Percentiles rank a stretch among this genome's conserved stretches.
Conservation (phyloP, 805 yeast genomes). For the Diddensiella transvaalensis region DNA sequence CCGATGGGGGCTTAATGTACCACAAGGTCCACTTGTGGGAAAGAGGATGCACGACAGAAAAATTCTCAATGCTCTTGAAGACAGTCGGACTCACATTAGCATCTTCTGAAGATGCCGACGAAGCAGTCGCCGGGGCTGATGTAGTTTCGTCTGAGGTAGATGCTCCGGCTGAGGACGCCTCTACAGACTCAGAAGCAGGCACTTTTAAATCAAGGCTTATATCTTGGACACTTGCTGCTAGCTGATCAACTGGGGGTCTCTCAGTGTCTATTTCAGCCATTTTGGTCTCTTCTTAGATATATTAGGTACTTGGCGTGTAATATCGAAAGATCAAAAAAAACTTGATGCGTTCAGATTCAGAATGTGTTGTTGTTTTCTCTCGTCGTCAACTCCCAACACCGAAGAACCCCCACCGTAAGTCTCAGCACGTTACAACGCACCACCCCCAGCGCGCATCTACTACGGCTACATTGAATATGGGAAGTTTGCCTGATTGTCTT, state of each 20-base stretch:
- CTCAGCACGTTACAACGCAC: too few species aligned
- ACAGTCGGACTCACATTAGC: constrained; percentile 19
- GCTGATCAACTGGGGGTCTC: neutral
- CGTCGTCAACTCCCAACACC: neutral
- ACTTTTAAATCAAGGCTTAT: neutral
- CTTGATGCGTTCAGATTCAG: too few species aligned
- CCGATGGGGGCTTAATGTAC: constrained; percentile 92
- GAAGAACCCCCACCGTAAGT: neutral
- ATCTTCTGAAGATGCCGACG: constrained; percentile 5
- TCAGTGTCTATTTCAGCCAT: neutral
- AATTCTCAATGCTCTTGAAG: constrained; percentile 34
- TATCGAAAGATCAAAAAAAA: neutral
- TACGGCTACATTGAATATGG: too few species aligned
- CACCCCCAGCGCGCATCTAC: too few species aligned
- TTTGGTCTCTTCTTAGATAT: too few species aligned
- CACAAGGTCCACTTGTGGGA: constrained; percentile 92
- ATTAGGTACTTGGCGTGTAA: too few species aligned
- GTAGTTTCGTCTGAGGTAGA: neutral
- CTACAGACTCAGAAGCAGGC: constrained; percentile 5
- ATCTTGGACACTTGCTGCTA: neutral
- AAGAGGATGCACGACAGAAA: constrained; percentile 82
- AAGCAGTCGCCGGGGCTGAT: neutral
- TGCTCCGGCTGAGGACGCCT: constrained; percentile 1
- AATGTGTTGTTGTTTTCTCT: neutral
- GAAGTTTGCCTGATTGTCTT: too few species aligned